Percentiles rank a stretch among this genome's conserved stretches.
Conservation (phyloP, 176 grass and related monocot species). For the Thinopyrum elongatum region DNA sequence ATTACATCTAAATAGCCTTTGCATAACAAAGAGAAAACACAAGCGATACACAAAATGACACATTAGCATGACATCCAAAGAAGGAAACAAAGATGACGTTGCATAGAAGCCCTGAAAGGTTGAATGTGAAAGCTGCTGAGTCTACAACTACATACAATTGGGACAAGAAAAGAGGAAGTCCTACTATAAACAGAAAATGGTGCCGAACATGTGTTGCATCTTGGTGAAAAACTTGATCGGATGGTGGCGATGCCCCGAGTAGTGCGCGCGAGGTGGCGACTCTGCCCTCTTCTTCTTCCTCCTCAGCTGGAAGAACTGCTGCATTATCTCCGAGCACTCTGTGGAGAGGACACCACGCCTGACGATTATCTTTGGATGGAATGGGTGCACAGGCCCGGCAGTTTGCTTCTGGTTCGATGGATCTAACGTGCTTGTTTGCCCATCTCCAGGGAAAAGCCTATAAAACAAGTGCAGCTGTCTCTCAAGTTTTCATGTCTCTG, state of each 20-base stretch:
- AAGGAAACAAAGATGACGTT: neutral
- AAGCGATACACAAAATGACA: neutral
- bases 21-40: neutral
- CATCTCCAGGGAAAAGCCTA: slow-evolving; percentile 85
- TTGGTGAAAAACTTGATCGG: slow-evolving; percentile 84
- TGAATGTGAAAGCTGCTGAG: neutral
- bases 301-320: neutral
- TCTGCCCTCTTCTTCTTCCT: slow-evolving; percentile 56
- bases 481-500: neutral
- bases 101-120: neutral
- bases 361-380: slow-evolving; percentile 86
- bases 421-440: slow-evolving; percentile 48
- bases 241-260: slow-evolving; percentile 43
- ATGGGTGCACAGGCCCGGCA: slow-evolving; percentile 71
- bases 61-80: neutral
- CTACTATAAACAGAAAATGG: slow-evolving; percentile 75
- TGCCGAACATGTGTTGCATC: slow-evolving; percentile 66
- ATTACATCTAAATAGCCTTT: neutral
- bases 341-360: slow-evolving; percentile 66
- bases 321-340: slow-evolving; percentile 57
- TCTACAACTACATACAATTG: neutral
- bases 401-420: slow-evolving; percentile 23
- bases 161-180: neutral
- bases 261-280: slow-evolving; percentile 30
- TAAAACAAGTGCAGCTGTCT: slow-evolving; percentile 13